phyloP scores from a whole-genome alignment of 2,329 filamentous ascomycete genomes.

The Calonectria pseudoturangicola region DNA sequence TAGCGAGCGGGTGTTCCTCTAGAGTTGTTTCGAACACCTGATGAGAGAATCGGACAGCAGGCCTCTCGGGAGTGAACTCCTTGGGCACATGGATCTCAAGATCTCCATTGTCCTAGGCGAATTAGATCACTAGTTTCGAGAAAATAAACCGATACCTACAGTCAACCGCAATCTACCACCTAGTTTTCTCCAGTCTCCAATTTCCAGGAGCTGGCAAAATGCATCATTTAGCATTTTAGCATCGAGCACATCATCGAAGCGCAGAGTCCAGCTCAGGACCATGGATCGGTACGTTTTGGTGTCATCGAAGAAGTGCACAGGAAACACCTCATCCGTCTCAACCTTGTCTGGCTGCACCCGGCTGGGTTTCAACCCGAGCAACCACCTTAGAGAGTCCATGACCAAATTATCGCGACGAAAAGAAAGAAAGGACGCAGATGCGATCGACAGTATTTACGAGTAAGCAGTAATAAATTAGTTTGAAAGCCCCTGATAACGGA shows the following conservation, averaged over 20 bases:
- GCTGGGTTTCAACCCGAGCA: conserved; percentile 20
- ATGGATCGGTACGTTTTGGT: conserved; percentile 50
- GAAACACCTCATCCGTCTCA: conserved; percentile 53
- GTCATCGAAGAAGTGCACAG: conserved; percentile 59
- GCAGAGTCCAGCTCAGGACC: conserved; percentile 50
- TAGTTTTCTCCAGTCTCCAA: conserved; percentile 65
- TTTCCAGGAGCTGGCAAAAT: conserved; percentile 46
- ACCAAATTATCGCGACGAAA: not conserved
- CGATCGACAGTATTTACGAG: too few relatives aligned
- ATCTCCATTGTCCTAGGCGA: conserved; percentile 38
- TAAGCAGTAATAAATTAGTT: not conserved
- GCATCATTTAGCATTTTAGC: conserved; percentile 56
- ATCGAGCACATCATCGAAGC: conserved; percentile 59
- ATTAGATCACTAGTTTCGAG: not conserved
- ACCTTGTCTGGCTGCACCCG: conserved; percentile 14
- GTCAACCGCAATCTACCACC: conserved; percentile 57
- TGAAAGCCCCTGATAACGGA: not conserved
- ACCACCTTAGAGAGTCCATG: conserved; percentile 24
- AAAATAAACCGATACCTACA: not conserved
- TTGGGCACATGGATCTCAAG: conserved; percentile 59
- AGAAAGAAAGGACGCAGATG: conserved; percentile 3
- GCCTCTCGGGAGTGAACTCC: conserved; percentile 57
- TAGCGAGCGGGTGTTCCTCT: conserved; percentile 63
- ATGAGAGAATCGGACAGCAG: conserved; percentile 64
- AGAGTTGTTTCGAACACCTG: conserved; percentile 59